Evolutionary conservation across 208 protist genomes (phyloP), one percentile per base, ranked within the genome.

Genomic region (Acanthamoeba lenticulata): DNA sequence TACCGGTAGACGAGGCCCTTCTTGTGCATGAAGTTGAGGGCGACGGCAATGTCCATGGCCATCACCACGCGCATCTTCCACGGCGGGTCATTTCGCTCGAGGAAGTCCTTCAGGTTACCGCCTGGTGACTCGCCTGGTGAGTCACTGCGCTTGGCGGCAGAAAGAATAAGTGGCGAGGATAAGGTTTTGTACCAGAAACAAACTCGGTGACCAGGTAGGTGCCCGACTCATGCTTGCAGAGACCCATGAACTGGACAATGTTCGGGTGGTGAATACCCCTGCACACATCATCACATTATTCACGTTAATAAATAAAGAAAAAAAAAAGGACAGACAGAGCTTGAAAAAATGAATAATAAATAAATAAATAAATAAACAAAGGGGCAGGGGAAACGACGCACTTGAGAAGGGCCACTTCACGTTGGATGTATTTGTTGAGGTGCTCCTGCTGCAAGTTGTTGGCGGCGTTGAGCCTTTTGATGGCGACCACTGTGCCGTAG

Each of bases 241-340:
- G 92, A 34, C 95, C 95, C 21, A 96, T 85, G 83, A 96, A 96
- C 94, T 95, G 94, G 24, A 95, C 81, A 11, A 95, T 95, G 34
- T 95, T 90, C 29, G 95, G 95, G 77, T 96, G 95, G 72, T 89
- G 90, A 9, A 95, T 92, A 40, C 60, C 85, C 60, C 85, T 91
- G 85, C 40, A 24, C 47, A 4, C 0, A 1, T 19, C 2, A 9
- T 24, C 47, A 4, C 47, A 55, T 27, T 55, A 29, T 62, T 5
- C 55, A 1, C 55, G 55, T 62, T 24, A 60, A 11, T 21, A 13
- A 60, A 60, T 32, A 62, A 62, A 62, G 29, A 62, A 45, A 34
- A 40, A 49, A 47, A 83, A 47, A 24, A 6, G 6, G 72, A 81
- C 40, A 36, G 17, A 9, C 27, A 29, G 24, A n/a, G n/a, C n/a